Evolutionary conservation across 1,284 basidiomycete genomes (phyloP).

Genomic region (Golubevia sp.): DNA sequence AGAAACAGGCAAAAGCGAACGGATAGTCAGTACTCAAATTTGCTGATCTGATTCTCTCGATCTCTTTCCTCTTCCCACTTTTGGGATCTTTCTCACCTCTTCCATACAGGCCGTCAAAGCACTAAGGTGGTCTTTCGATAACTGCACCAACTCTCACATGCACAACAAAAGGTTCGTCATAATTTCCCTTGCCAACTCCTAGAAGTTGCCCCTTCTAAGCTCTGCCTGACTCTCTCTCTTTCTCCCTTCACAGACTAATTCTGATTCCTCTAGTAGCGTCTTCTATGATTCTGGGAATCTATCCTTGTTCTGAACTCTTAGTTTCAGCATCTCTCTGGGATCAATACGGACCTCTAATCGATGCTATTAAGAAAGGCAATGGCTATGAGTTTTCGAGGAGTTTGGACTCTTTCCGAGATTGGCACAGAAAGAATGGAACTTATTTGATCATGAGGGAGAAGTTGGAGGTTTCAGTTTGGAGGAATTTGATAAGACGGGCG

Average conservation of each 20-base stretch:
- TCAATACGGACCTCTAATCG: conserved; percentile 17
- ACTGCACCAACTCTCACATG: conserved; percentile 30
- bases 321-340: conserved; percentile 17
- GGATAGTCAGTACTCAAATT: too few species aligned
- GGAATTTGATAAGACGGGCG: conserved; percentile 38
- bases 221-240: background rate
- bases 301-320: conserved; percentile 32
- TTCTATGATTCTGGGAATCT: conserved; percentile 45
- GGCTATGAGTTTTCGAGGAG: conserved; percentile 25
- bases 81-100: too few species aligned
- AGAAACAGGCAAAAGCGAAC: too few species aligned
- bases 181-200: too few species aligned
- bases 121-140: conserved; percentile 54
- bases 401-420: conserved; percentile 44
- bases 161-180: conserved; percentile 30
- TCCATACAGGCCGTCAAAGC: conserved; percentile 31
- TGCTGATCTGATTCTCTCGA: too few species aligned
- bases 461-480: conserved; percentile 42
- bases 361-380: conserved; percentile 27
- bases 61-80: too few species aligned
- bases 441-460: conserved; percentile 48
- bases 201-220: too few species aligned
- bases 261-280: conserved; percentile 39
- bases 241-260: conserved; percentile 18
- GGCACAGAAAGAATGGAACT: conserved; percentile 35